Conservation (phyloP, 2,329 filamentous ascomycete species). For the Hypoxylon sp. region DNA sequence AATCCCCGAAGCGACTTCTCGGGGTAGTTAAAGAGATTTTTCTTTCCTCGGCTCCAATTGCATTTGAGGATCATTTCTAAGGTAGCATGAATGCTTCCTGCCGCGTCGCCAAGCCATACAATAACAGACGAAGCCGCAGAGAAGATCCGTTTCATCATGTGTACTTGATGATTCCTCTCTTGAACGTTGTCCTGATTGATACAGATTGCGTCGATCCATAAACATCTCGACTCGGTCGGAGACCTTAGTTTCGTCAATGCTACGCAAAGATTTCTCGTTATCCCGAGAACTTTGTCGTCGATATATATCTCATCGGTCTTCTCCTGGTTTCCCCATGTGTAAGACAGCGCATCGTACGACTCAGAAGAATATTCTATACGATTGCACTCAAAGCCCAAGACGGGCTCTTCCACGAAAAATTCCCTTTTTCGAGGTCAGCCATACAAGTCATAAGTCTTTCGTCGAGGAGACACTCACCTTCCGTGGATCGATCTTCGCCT, state of each 20-base stretch:
- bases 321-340: slow-evolving; percentile 24
- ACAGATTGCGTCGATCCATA: slow-evolving; percentile 33
- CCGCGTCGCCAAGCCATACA: slow-evolving; percentile 27
- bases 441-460: not conserved
- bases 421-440: slow-evolving; percentile 14
- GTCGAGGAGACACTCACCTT: slow-evolving; percentile 3
- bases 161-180: slow-evolving; percentile 34
- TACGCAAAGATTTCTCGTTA: slow-evolving; percentile 20
- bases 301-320: slow-evolving; percentile 12
- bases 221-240: not conserved
- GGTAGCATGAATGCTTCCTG: slow-evolving; percentile 11
- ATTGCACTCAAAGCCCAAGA: slow-evolving; percentile 22
- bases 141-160: slow-evolving; percentile 33
- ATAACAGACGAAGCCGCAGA: slow-evolving; percentile 22
- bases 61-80: slow-evolving; percentile 31
- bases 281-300: slow-evolving; percentile 7
- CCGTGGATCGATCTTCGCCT: slow-evolving; percentile 23
- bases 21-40: slow-evolving; percentile 25
- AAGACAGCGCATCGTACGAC: slow-evolving; percentile 29
- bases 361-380: slow-evolving; percentile 8
- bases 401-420: slow-evolving; percentile 23
- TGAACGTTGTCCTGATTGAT: slow-evolving; percentile 29
- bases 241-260: slow-evolving; percentile 17
- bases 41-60: slow-evolving; percentile 30
- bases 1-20: slow-evolving; percentile 18